Evolutionary conservation across 352 stramenopile genomes (phyloP).

Genomic region (Phytophthora capsici): DNA sequence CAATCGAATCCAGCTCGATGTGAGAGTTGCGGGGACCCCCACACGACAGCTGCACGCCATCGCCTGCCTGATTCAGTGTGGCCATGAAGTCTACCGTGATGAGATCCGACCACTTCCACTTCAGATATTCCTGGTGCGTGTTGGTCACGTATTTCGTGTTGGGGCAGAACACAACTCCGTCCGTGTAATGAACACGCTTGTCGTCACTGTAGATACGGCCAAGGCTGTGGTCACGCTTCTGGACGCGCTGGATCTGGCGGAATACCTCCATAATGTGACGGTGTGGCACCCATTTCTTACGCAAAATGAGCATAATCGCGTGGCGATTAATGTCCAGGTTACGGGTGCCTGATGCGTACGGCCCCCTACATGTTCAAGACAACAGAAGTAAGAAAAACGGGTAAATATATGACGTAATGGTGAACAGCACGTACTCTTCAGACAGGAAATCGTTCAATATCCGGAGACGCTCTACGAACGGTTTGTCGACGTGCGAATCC

Average conservation of each 20-base stretch:
- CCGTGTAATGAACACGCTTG: conserved; percentile 89
- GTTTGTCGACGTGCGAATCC: conserved; percentile 82
- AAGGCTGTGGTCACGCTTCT: conserved; percentile 80
- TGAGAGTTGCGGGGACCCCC: conserved; percentile 76
- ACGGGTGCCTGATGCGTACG: conserved; percentile 72
- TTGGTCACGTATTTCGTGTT: conserved; percentile 86
- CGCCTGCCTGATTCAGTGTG: conserved; percentile 56
- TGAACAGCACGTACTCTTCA: conserved; percentile 64
- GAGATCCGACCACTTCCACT: conserved; percentile 93
- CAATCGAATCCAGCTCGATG: conserved; percentile 86
- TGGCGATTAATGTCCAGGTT: conserved; percentile 69
- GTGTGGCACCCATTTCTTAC: conserved; percentile 85
- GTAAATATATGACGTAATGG: background rate
- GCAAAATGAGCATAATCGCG: conserved; percentile 76
- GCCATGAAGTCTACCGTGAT: conserved; percentile 90
- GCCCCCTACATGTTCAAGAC: conserved; percentile 48
- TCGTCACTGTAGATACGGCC: conserved; percentile 83
- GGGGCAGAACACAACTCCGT: conserved; percentile 91
- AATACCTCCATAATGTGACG: conserved; percentile 88
- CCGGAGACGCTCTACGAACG: conserved; percentile 79
- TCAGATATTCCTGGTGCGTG: conserved; percentile 90
- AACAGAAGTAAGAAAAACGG: conserved; percentile 3
- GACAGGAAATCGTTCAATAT: conserved; percentile 88
- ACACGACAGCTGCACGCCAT: conserved; percentile 71
- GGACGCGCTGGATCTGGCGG: conserved; percentile 77